phyloP scores from a whole-genome alignment of 768 basidiomycete species.

The Lactarius indigo region DNA sequence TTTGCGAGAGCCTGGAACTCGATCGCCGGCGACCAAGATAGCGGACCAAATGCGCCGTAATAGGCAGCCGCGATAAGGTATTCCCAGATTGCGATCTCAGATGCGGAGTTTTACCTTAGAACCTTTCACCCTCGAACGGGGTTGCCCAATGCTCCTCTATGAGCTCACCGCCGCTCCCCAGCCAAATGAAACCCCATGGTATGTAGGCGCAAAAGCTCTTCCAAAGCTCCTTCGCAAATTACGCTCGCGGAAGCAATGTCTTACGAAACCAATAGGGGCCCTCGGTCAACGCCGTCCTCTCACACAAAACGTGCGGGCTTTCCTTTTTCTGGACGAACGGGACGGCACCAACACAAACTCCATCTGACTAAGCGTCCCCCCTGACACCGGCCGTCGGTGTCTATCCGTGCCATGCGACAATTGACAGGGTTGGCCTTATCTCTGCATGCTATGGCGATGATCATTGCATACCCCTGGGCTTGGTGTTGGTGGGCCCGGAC shows the following conservation, averaged over 20 bases:
- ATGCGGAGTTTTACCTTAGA: conserved; percentile 13
- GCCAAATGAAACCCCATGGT: neutral
- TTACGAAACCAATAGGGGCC: conserved; percentile 1
- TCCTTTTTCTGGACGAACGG: neutral
- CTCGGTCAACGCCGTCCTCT: conserved; percentile 1
- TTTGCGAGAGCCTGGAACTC: conserved; percentile 1
- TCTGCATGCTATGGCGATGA: neutral
- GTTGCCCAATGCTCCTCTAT: neutral
- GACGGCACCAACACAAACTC: neutral
- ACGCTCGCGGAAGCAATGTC: conserved; percentile 5
- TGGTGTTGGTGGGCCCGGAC: neutral
- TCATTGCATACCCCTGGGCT: neutral
- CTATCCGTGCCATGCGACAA: neutral
- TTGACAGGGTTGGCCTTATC: neutral
- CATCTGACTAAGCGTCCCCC: conserved; percentile 9
- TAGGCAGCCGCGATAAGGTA: conserved; percentile 5
- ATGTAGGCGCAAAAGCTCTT: neutral
- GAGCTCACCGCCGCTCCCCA: conserved; percentile 1
- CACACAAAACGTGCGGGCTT: neutral
- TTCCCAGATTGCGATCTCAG: conserved; percentile 11
- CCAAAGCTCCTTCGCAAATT: neutral
- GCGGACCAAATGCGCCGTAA: neutral
- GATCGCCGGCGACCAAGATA: conserved; percentile 9
- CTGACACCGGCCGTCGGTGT: neutral
- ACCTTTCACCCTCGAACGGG: neutral